These are phyloP conservation scores for Globisporangium cylindrosporum DNA, from an alignment of 352 stramenopile species.

Conservation along the genomic window DNA sequence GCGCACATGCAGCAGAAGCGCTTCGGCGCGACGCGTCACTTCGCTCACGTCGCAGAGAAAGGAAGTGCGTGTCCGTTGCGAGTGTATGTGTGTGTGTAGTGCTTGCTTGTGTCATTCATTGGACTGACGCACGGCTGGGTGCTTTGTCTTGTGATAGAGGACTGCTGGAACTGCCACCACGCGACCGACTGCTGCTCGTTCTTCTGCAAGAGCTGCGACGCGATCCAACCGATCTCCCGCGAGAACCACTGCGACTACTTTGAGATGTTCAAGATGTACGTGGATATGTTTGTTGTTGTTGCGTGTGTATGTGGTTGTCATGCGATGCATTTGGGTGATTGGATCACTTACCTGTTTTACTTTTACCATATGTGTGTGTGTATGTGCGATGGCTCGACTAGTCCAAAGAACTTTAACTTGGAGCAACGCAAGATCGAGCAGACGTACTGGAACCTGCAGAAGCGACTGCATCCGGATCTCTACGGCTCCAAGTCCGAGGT, in stretches of 20 bases:
- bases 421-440: constrained; percentile 81
- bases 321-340: not conserved
- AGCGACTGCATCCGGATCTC: constrained; percentile 80
- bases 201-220: constrained; percentile 77
- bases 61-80: constrained; percentile 11
- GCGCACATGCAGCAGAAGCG: constrained; percentile 17
- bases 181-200: constrained; percentile 79
- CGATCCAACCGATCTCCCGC: constrained; percentile 65
- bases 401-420: constrained; percentile 77
- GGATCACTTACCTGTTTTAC: not conserved
- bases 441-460: constrained; percentile 87
- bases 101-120: not conserved
- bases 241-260: constrained; percentile 82
- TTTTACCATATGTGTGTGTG: not conserved
- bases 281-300: constrained; percentile 20
- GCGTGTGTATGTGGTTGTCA: constrained; percentile 10
- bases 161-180: constrained; percentile 85
- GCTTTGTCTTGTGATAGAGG: constrained; percentile 17
- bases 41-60: constrained; percentile 27
- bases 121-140: not conserved
- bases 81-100: not conserved
- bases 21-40: constrained; percentile 15
- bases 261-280: constrained; percentile 83
- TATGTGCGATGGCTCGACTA: constrained; percentile 10
- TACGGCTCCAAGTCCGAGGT: constrained; percentile 87